Evolutionary conservation across 2,329 filamentous ascomycete genomes (phyloP).

Genomic region (Clarireedia hainanense): DNA sequence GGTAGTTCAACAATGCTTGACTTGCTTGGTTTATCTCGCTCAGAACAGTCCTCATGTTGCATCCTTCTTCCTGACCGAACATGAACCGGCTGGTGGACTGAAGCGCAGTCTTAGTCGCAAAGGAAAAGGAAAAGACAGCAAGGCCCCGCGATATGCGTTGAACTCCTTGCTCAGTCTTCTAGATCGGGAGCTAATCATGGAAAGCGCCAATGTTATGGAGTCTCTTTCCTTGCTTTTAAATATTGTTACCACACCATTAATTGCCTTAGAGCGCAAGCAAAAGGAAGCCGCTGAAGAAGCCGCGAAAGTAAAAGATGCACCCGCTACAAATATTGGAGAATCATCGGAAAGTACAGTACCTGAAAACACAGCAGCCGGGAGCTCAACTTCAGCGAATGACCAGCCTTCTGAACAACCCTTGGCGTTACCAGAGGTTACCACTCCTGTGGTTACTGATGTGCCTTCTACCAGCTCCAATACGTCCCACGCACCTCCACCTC

Average conservation of each 20-base stretch:
- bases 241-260: conserved; percentile 79
- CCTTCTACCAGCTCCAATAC: neutral
- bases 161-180: conserved; percentile 84
- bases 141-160: conserved; percentile 79
- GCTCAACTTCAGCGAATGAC: conserved; percentile 8
- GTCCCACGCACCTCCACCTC: neutral
- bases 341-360: neutral
- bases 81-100: conserved; percentile 70
- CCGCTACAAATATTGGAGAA: conserved; percentile 17
- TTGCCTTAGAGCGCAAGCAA: conserved; percentile 72
- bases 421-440: neutral
- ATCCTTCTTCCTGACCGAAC: conserved; percentile 88
- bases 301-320: conserved; percentile 34
- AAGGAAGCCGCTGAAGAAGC: conserved; percentile 57
- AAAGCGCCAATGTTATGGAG: conserved; percentile 96
- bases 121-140: conserved; percentile 79
- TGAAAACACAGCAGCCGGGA: conserved; percentile 14
- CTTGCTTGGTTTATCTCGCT: conserved; percentile 75
- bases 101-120: conserved; percentile 75
- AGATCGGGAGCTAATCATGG: conserved; percentile 91
- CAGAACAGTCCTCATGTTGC: conserved; percentile 80
- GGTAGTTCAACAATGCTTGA: conserved; percentile 91
- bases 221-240: conserved; percentile 80
- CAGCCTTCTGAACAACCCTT: neutral
- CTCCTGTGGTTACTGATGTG: neutral